A percentile compares a stretch with the other conserved stretches of the same genome.
These are phyloP conservation scores for Cryptococcus maquisensis DNA, from an alignment of 1,284 basidiomycete species.

Conservation along the genomic window DNA sequence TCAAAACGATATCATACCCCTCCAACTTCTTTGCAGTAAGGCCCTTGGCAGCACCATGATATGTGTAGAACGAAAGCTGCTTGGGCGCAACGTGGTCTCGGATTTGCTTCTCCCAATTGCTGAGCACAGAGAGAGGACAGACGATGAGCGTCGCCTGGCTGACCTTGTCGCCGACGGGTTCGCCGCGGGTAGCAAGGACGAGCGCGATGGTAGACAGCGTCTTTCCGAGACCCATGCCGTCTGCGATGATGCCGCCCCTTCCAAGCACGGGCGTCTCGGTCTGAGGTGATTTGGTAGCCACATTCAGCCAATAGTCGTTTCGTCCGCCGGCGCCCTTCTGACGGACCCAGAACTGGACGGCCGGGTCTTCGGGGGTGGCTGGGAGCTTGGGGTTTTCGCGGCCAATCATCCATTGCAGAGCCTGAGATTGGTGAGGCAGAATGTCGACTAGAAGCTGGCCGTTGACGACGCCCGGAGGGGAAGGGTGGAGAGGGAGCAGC, in stretches of 20 bases:
- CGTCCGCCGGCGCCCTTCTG: conserved; percentile 52
- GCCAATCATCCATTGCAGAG: conserved; percentile 66
- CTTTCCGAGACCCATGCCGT: conserved; percentile 81
- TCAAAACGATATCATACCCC: conserved; percentile 76
- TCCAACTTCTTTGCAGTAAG: conserved; percentile 60
- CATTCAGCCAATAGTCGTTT: conserved; percentile 50
- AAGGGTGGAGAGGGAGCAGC: conserved; percentile 45
- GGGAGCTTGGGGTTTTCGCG: conserved; percentile 71
- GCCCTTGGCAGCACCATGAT: conserved; percentile 61
- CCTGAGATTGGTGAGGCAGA: conserved; percentile 63
- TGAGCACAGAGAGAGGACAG: conserved; percentile 76
- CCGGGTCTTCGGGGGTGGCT: conserved; percentile 59
- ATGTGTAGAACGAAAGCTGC: conserved; percentile 59
- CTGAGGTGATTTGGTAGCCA: conserved; percentile 75
- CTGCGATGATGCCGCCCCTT: conserved; percentile 76
- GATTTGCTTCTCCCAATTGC: conserved; percentile 88
- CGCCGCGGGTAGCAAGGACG: conserved; percentile 67
- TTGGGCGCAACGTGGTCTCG: conserved; percentile 65
- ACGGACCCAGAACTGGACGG: conserved; percentile 82
- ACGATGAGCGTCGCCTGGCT: conserved; percentile 66
- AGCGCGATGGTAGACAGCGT: conserved; percentile 75
- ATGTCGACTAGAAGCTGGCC: conserved; percentile 67
- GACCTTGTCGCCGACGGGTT: conserved; percentile 54
- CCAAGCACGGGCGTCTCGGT: conserved; percentile 63
- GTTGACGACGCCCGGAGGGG: conserved; percentile 62